Conservation (phyloP, 2,329 filamentous ascomycete genomes). For the Penicillium crustosum region DNA sequence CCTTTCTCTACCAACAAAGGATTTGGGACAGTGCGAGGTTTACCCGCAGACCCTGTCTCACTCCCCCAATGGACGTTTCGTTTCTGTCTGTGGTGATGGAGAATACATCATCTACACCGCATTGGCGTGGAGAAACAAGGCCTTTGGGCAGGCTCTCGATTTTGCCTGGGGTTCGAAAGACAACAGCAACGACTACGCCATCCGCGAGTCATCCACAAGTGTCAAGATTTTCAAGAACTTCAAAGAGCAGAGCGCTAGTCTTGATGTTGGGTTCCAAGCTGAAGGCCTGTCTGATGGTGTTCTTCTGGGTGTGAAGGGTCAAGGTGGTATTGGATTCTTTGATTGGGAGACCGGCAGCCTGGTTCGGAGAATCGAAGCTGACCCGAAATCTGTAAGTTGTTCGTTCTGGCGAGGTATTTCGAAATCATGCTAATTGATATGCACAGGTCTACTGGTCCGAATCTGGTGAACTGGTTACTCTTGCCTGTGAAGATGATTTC, state of each 20-base stretch:
- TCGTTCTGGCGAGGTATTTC: neutral
- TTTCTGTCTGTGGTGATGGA: conserved; percentile 88
- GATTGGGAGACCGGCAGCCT: conserved; percentile 91
- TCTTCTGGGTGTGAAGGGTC: conserved; percentile 88
- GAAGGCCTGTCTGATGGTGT: conserved; percentile 88
- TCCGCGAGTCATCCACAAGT: conserved; percentile 88
- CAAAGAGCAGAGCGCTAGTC: conserved; percentile 80
- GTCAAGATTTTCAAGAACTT: conserved; percentile 99
- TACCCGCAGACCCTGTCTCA: conserved; percentile 93
- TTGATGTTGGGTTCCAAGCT: conserved; percentile 93
- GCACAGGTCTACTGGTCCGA: conserved; percentile 91
- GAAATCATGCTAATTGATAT: conserved; percentile 16
- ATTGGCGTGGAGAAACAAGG: conserved; percentile 94
- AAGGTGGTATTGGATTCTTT: conserved; percentile 92
- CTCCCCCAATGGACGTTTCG: conserved; percentile 91
- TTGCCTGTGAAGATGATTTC: conserved; percentile 93
- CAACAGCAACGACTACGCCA: conserved; percentile 97
- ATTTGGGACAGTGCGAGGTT: conserved; percentile 92
- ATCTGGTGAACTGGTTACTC: conserved; percentile 84
- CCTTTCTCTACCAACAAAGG: conserved; percentile 84
- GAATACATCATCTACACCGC: conserved; percentile 99
- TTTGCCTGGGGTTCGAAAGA: conserved; percentile 98
- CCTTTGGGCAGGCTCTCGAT: conserved; percentile 90
- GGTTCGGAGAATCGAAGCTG: conserved; percentile 85
- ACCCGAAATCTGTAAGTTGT: conserved; percentile 58